Base-by-base conservation (phyloP, 2,329 filamentous ascomycete genomes). In the Biscogniauxia sp. region DNA sequence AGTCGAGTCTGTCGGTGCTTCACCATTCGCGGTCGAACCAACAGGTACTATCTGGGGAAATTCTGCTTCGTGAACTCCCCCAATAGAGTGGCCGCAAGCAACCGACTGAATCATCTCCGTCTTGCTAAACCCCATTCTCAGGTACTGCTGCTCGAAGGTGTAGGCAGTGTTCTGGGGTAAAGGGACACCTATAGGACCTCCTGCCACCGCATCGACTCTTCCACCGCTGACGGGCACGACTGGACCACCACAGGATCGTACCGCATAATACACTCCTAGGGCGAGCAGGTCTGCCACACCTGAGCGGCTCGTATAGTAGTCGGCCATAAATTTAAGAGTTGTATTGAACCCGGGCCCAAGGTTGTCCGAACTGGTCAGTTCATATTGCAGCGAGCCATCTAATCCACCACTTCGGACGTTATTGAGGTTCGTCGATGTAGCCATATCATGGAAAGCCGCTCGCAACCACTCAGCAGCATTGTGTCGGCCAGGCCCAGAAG, bases 401-500 rank as follows among this genome's bases (percentile, higher is more conserved):
- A 88, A 62, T 0, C 86, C 86, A 41, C 85, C 85, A 4, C 72
- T 73, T 45, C 71, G 67, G 51, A 66, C 61, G 19, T 77, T 76
- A 28, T 74, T 77, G 62, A 74, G 79, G 13, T 75, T 70, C 66
- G 83, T 85, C 28, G 77, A 80, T 2, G 84, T 84, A 4, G 83
- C 76, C 80, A 87, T 85, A 69, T 88, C 85, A 72, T 88, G 85
- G 63, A 88, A 88, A 23, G 80, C 85, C 2, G 82, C 80, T 32
- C 85, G 79, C 51, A 88, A 72, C 85, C 85, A 88, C 72, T 87
- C 84, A 6, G 84, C 84, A 5, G 85, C 83, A 52, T 83, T 84
- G 45, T 82, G 78, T 54, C 85, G 81, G 53, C 84, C 85, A 1
- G 80, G 76, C 0, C 82, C 83, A 0, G 80, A 79, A 20, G 80